Evolutionary conservation across 2,329 filamentous ascomycete species (phyloP).

Genomic region (Claviceps maximensis): DNA sequence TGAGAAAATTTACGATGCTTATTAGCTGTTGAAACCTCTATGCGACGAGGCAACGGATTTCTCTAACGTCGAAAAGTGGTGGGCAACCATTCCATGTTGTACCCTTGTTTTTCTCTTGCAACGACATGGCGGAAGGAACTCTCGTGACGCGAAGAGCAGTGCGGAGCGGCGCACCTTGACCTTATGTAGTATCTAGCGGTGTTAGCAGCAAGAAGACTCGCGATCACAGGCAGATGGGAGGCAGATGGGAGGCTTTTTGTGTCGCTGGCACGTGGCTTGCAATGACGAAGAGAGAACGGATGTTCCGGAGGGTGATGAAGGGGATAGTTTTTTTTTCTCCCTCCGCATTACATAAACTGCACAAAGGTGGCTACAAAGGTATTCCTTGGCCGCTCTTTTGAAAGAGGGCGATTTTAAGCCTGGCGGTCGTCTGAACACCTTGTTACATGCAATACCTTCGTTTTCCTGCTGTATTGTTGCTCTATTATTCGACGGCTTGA

Average conservation of each 20-base stretch:
- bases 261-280: background rate
- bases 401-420: background rate
- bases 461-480: background rate
- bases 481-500: background rate
- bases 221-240: background rate
- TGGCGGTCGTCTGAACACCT: background rate
- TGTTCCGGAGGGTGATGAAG: background rate
- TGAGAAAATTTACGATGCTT: background rate
- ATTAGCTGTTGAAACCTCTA: background rate
- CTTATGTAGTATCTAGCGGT: constrained; percentile 5
- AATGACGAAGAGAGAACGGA: background rate
- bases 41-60: too few relatives aligned
- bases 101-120: background rate
- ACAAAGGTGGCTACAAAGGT: background rate
- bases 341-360: background rate
- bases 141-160: background rate
- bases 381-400: background rate
- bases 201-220: background rate
- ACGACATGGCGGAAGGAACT: background rate
- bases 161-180: background rate
- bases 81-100: background rate
- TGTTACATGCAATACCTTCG: background rate
- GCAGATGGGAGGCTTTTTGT: too few relatives aligned
- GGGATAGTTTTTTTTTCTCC: background rate
- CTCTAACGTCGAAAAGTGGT: background rate